Evolutionary conservation across 2,329 filamentous ascomycete genomes (phyloP).

Genomic region (Alternaria sp.): DNA sequence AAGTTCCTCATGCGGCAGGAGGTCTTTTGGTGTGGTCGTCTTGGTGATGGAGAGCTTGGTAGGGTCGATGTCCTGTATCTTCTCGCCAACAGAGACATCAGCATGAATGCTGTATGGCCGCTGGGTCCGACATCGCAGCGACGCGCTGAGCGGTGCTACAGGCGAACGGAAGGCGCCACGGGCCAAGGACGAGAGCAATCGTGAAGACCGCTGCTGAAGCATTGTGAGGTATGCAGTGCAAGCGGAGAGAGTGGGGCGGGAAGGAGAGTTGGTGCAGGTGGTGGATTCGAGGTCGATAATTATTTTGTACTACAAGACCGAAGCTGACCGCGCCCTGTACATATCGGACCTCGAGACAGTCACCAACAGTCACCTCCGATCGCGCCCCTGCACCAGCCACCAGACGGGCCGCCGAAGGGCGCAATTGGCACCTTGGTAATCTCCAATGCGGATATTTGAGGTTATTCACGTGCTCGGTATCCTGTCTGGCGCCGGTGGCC

Average conservation of each 20-base stretch:
- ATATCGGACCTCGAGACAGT: constrained; percentile 21
- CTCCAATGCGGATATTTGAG: constrained; percentile 34
- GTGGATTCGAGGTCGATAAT: constrained; percentile 20
- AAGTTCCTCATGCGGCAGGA: constrained; percentile 79
- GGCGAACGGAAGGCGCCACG: constrained; percentile 37
- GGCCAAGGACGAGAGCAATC: constrained; percentile 45
- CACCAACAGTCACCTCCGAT: constrained; percentile 27
- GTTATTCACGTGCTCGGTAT: constrained; percentile 31
- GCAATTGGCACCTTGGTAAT: constrained; percentile 19
- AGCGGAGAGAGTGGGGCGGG: constrained; percentile 13
- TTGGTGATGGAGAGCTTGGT: constrained; percentile 76
- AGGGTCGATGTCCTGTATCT: constrained; percentile 76
- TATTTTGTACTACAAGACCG: constrained; percentile 36
- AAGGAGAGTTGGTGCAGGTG: constrained; percentile 17
- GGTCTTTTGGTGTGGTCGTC: constrained; percentile 76
- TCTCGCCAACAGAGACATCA: constrained; percentile 57
- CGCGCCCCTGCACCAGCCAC: constrained; percentile 11
- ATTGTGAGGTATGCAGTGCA: constrained; percentile 36
- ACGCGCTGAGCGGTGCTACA: constrained; percentile 48
- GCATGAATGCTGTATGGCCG: constrained; percentile 60
- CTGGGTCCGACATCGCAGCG: constrained; percentile 56
- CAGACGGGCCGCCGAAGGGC: constrained; percentile 24
- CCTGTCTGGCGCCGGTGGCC: constrained; percentile 5
- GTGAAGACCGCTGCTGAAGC: constrained; percentile 48
- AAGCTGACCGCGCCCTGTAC: constrained; percentile 34